phyloP scores from a whole-genome alignment of 176 grass and related monocot genomes.

The Phyllostachys edulis region DNA sequence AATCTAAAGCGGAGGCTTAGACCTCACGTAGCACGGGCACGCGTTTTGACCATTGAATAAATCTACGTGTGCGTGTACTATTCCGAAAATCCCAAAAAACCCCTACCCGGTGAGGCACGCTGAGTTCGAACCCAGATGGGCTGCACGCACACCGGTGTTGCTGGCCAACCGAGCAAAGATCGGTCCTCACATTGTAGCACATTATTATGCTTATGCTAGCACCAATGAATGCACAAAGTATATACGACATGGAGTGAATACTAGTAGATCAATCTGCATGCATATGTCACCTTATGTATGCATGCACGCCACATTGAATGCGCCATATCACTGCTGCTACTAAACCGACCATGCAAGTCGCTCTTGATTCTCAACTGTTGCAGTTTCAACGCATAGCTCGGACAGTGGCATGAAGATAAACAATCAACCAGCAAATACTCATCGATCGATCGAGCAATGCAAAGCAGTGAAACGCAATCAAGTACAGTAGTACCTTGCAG shows the following conservation, averaged over 20 bases:
- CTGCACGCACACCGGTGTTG: no score
- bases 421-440: neutral
- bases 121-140: no score
- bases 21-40: no score
- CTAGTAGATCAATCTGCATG: conserved; percentile 36
- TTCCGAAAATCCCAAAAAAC: no score
- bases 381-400: neutral
- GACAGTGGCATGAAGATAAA: neutral
- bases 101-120: no score
- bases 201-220: conserved; percentile 33
- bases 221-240: conserved; percentile 39
- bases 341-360: neutral
- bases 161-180: no score
- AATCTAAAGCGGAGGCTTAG: no score
- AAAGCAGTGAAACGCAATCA: neutral
- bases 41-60: no score
- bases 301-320: conserved; percentile 29
- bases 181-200: no score
- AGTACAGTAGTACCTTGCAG: conserved; percentile 47
- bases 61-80: no score
- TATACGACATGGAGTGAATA: neutral
- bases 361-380: neutral
- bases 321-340: neutral
- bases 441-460: neutral
- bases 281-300: conserved; percentile 34